Evolutionary conservation across 1,284 basidiomycete genomes (phyloP), one percentile per base, ranked within the genome.

Genomic region (Cutaneotrichosporon mucoides): DNA sequence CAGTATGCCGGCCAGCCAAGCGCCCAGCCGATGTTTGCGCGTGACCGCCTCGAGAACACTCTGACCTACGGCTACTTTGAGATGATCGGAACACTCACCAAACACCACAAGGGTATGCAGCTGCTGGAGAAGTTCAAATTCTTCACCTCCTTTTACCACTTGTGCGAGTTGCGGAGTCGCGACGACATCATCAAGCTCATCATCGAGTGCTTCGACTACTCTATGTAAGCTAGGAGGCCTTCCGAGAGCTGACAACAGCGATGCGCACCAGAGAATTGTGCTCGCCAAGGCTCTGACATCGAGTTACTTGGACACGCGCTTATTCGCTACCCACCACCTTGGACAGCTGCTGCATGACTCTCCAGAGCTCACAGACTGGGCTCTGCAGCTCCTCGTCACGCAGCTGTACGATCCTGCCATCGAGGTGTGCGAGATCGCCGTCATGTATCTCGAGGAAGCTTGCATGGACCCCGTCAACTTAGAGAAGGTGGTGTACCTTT

Each of bases 41-140:
- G 88, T 71, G 84, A 85, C 66, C 83, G 91, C 10, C 84, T 98
- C 59, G 83, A 88, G 50, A 86, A 88, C 41, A 95, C 92, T 0
- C 78, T 99, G 62, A 89, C 91, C 0, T 88, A 85, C 67, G 95
- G 94, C 0, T 99, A 99, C 76, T 87, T 99, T 64, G 93, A 97
- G 72, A 93, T 99, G 88, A 82, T 99, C 2, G 94, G 94, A 3
- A 87, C 86, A 1, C 80, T 99, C 45, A 95, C 90, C 76, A 90
- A 88, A 69, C 85, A 88, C 62, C 83, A 86, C 37, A 90, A 96
- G 55, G 96, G 96, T 11, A 84, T 95, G 34, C 88, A 91, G 92
- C 79, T 99, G 15, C 79, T 99, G 74, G 92, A 95, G 75, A 89
- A 90, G 69, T 89, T 89, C 78, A 91, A 90, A 70, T 84, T 97